Evolutionary conservation across 345 rosid genomes (phyloP).

Genomic region (Euphorbia tirucalli): DNA sequence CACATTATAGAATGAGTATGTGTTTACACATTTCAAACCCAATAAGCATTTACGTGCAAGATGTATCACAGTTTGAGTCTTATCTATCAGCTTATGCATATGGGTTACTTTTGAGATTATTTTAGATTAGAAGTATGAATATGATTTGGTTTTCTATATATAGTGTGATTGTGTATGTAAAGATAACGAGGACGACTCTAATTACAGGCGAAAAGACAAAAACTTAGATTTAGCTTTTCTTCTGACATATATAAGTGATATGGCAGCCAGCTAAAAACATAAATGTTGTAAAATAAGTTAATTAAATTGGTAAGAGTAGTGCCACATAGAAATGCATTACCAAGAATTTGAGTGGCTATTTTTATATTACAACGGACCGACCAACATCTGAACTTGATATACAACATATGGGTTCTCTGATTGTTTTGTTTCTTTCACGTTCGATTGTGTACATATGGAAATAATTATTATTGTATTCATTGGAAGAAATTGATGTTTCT

Average conservation of each 20-base stretch:
- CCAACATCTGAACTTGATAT: constrained; percentile 26
- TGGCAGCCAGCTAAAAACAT: constrained; percentile 50
- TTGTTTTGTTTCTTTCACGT: constrained; percentile 15
- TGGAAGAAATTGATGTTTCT: not conserved
- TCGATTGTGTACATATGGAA: constrained; percentile 16
- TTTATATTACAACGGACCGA: constrained; percentile 29
- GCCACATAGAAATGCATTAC: constrained; percentile 8
- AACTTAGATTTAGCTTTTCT: constrained; percentile 34
- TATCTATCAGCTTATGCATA: too few species aligned
- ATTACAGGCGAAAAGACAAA: constrained; percentile 47
- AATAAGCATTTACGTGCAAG: too few species aligned
- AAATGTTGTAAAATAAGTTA: constrained; percentile 17
- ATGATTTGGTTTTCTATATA: not conserved
- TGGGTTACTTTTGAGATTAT: not conserved
- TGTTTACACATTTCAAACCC: too few species aligned
- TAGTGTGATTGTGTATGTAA: not conserved
- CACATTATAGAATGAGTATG: too few species aligned
- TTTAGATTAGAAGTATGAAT: not conserved
- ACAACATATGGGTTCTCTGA: constrained; percentile 3
- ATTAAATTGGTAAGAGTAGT: not conserved
- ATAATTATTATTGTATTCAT: constrained; percentile 10
- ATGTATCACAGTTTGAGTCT: too few species aligned
- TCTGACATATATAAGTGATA: constrained; percentile 25
- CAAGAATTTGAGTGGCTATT: constrained; percentile 5
- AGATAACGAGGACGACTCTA: constrained; percentile 29